Evolutionary conservation across 306 rosid genomes (phyloP), one percentile per base, ranked within the genome.

Genomic region (Lathyrus oleraceus): DNA sequence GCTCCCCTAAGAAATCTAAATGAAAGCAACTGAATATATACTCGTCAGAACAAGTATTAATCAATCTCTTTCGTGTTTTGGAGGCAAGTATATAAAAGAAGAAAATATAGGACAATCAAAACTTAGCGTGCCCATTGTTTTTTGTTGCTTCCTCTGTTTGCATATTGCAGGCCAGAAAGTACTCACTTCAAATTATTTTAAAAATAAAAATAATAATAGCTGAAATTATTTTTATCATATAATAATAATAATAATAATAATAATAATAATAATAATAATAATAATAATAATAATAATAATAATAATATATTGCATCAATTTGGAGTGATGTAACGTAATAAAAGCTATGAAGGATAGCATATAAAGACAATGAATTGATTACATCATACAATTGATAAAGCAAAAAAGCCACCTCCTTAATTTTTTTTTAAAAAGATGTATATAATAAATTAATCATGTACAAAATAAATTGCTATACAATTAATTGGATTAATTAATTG

Each of bases 401-500:
- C 60, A 17, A 20, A 69, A 17, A 17, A 10, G 60, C 16, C 54
- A 53, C 2, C 14, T 5, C 59, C 43, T 61, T 4, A n/a, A n/a
- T n/a, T n/a, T n/a, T n/a, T n/a, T n/a, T n/a, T 14, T 65, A 52
- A 59, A 23, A 67, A 53, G 17, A 19, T 61, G 67, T 65, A 56
- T 79, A 32, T 27, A 67, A 63, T 53, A 14, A 53, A 53, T 51
- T 47, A 53, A 21, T 73, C 49, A 79, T 71, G 36, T 81, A 79
- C 86, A 85, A 20, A 72, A 56, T 49, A 52, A 72, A 28, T 8
- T 6, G 38, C 49, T 7, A 27, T 32, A 39, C 39, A 47, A 36
- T 45, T 30, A 17, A 56, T 23, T 23, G 0, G 11, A 49, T 49
- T 21, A 38, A 43, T 10, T 43, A 45, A 45, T 45, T 6, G 56